phyloP scores from a whole-genome alignment of 192 early-diverging fungal species.

The Backusella tuberculispora region DNA sequence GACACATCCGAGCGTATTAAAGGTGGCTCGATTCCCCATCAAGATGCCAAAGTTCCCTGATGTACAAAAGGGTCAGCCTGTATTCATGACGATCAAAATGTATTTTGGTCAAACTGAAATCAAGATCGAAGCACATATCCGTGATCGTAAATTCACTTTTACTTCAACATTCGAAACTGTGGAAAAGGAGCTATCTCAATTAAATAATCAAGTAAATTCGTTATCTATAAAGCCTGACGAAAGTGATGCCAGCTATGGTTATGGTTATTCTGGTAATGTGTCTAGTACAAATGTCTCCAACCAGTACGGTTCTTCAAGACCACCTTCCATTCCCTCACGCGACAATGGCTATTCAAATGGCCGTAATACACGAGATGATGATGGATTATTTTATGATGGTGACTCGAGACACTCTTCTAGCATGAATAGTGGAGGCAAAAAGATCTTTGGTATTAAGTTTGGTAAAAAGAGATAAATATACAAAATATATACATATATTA shows the following conservation, averaged over 20 bases:
- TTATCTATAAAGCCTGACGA: slow-evolving; percentile 18
- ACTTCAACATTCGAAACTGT: slow-evolving; percentile 38
- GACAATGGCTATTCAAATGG: slow-evolving; percentile 32
- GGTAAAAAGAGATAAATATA: slow-evolving; percentile 17
- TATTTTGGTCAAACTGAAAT: slow-evolving; percentile 61
- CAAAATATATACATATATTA: neutral
- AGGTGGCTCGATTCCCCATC: slow-evolving; percentile 46
- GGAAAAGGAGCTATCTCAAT: slow-evolving; percentile 1
- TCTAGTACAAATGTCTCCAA: slow-evolving; percentile 7
- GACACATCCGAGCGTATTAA: slow-evolving; percentile 39
- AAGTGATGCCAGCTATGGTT: slow-evolving; percentile 1
- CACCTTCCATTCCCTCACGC: slow-evolving; percentile 22
- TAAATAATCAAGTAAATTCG: neutral
- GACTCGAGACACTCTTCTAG: slow-evolving; percentile 33
- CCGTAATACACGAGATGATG: slow-evolving; percentile 22
- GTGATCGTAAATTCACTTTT: slow-evolving; percentile 48
- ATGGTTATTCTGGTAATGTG: neutral
- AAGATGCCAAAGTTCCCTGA: slow-evolving; percentile 45
- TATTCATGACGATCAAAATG: slow-evolving; percentile 54
- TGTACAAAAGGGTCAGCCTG: slow-evolving; percentile 49
- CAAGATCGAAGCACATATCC: slow-evolving; percentile 50
- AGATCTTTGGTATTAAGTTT: slow-evolving; percentile 37
- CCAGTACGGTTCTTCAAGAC: neutral
- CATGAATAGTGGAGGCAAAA: neutral
- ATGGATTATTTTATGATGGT: slow-evolving; percentile 31